Evolutionary conservation across 2,329 filamentous ascomycete genomes (phyloP).

Genomic region (Colletotrichum gloeosporioides): DNA sequence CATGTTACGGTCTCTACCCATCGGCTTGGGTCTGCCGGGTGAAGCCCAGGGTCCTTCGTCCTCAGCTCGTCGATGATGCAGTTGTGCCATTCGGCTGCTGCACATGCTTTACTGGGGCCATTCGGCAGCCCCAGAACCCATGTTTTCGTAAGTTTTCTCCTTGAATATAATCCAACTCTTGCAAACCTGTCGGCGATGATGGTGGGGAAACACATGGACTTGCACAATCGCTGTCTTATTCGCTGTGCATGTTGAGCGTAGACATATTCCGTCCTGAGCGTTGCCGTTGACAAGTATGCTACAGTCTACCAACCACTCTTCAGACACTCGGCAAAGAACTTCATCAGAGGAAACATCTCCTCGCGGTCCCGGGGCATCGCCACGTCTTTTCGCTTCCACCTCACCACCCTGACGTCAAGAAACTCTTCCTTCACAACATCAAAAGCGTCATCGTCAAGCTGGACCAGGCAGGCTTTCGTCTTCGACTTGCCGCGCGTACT

Average conservation of each 20-base stretch:
- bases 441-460: conserved; percentile 67
- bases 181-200: not conserved
- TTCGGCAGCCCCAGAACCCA: not conserved
- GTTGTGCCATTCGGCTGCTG: not conserved
- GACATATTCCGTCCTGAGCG: not conserved
- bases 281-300: not conserved
- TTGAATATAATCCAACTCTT: not conserved
- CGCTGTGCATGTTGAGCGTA: not conserved
- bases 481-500: conserved; percentile 57
- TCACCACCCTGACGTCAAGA: conserved; percentile 67
- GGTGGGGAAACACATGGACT: not conserved
- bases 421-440: conserved; percentile 72
- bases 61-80: not conserved
- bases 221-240: not conserved
- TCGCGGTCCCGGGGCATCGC: conserved; percentile 83
- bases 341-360: conserved; percentile 91
- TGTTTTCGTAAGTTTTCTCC: not conserved
- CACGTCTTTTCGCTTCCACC: conserved; percentile 75
- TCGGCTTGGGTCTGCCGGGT: not conserved
- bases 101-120: not conserved
- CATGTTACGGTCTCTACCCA: not conserved
- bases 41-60: not conserved
- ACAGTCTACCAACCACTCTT: conserved; percentile 26
- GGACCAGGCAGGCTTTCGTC: conserved; percentile 67
- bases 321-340: conserved; percentile 75